Base-by-base conservation (phyloP, 1,284 basidiomycete species). In the Ganoderma sinense region DNA sequence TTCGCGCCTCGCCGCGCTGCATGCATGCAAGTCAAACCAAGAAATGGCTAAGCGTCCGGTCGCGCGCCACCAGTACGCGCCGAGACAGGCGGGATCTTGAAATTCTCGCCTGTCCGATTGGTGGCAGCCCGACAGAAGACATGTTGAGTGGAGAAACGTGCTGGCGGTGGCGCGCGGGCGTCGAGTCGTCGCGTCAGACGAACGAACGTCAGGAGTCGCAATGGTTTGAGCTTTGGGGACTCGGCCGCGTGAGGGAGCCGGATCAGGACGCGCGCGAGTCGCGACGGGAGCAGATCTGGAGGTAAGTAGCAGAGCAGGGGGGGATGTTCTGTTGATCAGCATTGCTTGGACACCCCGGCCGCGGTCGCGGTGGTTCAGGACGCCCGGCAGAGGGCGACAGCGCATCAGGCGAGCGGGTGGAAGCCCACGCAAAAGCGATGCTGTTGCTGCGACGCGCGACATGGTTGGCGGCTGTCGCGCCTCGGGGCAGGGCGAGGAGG, bases 361-460 rank as follows among this genome's bases (percentile, higher is more conserved):
- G 53, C 53, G 31, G 53, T 45, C 51, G 66, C 66, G 61, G 66
- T 36, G 66, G 61, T 14, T 58, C 53, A 36, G 45, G 65, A 60
- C 53, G 26, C 40, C 39, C 23, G 65, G 53, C 65, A 53, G 65
- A 51, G 65, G 40, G 56, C 23, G 58, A 61, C 65, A 66, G 65
- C 65, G 65, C 61, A 67, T 63, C 66, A 63, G 53, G 66, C 65
- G 48, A 60, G 41, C 39, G 66, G 66, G 31, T 48, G 59, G 51
- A 56, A 23, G 31, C 29, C n/a, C 31, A 20, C 33, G 56, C 56
- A 39, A 39, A 39, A 20, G 66, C 61, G 36, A 40, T 67, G 65
- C 65, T 23, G 66, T 13, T 58, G 61, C 61, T 62, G 60, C 45
- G 65, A 66, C 36, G 40, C 64, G 64, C 53, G 64, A 20, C 31